Base-by-base conservation (phyloP, 176 grass and related monocot species). In the Oryza coarctata region DNA sequence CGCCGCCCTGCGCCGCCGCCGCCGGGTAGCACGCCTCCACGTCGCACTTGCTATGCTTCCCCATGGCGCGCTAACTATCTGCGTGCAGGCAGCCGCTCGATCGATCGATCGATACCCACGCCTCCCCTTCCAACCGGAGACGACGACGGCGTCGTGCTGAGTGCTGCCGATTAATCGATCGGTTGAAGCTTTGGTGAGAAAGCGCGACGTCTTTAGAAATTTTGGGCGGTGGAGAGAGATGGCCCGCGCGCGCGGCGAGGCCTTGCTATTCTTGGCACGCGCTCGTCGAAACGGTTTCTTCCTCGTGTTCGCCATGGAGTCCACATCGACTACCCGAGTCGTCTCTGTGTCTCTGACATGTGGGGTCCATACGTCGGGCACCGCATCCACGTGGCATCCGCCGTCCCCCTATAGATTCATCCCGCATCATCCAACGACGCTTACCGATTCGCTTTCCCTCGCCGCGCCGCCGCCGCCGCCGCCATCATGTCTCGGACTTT, bases 21-120 rank as follows among this genome's bases (percentile, higher is more conserved):
- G 39, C 39, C 41, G 83, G 83, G 41, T 75, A 61, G 63, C 86
- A 74, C 28, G 75, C 65, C 88, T 91, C 92, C 23, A 86, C 32
- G 83, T 94, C 88, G 62, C 74, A 81, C 11, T 61, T 79, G 29
- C 70, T 57, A 11, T 82, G 52, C 88, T 89, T 89, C 26, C 87
- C 87, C 88, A 89, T 86, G 55, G 20, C 32, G 1, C 32, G 32
- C 32, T 33, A 33, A 12, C 44, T 47, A 47, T 0, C 44, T 47
- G 3, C 41, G 36, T 39, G 36, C 36, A 7, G 36, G 7, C 36
- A 8, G 7, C 7, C 36, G 7, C 28, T 4, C n/a, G n/a, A n/a
- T n/a, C n/a, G n/a, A n/a, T 50, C 17, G 47, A 50, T 12, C 0
- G 47, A 29, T n/a, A 13, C 23, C 9, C 7, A 13, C 35, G 50